Conservation (phyloP, 352 stramenopile genomes). For the Globisporangium middletonii region DNA sequence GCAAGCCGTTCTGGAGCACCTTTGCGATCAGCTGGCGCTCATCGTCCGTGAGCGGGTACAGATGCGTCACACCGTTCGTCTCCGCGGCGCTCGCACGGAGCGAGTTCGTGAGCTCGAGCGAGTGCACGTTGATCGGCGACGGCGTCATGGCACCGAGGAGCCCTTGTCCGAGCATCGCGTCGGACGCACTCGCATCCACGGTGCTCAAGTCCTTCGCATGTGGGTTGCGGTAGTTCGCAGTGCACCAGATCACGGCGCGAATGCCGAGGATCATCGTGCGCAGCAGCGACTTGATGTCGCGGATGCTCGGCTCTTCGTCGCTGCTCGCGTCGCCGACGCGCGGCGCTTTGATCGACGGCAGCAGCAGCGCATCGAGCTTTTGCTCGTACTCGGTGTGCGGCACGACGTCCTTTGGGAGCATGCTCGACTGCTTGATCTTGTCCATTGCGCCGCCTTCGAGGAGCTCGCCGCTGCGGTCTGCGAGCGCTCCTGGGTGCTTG, state of each 20-base stretch:
- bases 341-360: constrained; percentile 45
- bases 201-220: constrained; percentile 78
- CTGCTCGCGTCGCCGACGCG: constrained; percentile 41
- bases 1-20: constrained; percentile 91
- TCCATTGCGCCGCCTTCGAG: constrained; percentile 84
- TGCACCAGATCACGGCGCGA: constrained; percentile 98
- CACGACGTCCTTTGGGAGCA: constrained; percentile 52
- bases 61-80: constrained; percentile 24
- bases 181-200: constrained; percentile 50
- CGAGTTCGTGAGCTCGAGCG: constrained; percentile 9
- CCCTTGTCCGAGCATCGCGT: constrained; percentile 12
- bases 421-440: constrained; percentile 79
- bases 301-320: constrained; percentile 76
- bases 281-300: constrained; percentile 92
- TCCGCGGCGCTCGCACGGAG: constrained; percentile 4
- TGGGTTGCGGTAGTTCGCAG: constrained; percentile 90
- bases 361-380: constrained; percentile 61
- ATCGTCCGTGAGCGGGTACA: constrained; percentile 88
- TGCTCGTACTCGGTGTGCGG: constrained; percentile 65
- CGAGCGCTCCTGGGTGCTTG: constrained; percentile 18
- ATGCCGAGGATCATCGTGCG: constrained; percentile 97
- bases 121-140: constrained; percentile 13
- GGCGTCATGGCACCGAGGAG: constrained; percentile 10
- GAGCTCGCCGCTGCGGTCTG: constrained; percentile 47
- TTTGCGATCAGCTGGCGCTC: constrained; percentile 92